These are phyloP conservation scores for Somion occarium DNA, from an alignment of 1,284 basidiomycete species.

Conservation along the genomic window DNA sequence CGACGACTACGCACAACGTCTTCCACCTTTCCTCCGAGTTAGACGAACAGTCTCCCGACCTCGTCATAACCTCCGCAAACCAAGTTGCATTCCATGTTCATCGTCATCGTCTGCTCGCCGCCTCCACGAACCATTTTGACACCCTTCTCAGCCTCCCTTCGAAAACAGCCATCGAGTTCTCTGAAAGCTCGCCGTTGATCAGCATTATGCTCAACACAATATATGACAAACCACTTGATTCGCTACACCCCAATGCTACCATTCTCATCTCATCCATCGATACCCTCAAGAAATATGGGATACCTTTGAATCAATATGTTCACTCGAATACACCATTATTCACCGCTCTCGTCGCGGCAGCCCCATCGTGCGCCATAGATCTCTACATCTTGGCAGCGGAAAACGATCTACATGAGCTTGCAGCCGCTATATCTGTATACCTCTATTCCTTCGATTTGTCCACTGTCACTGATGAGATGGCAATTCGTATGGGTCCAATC, in stretches of 20 bases:
- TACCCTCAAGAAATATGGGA: slow-evolving; percentile 46
- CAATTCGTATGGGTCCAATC: slow-evolving; percentile 19
- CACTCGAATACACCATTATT: background rate
- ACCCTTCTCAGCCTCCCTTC: slow-evolving; percentile 36
- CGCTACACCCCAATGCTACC: slow-evolving; percentile 53
- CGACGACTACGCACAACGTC: slow-evolving; percentile 4
- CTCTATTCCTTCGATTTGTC: slow-evolving; percentile 19
- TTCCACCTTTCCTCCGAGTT: slow-evolving; percentile 23
- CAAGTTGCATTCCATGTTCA: slow-evolving; percentile 47
- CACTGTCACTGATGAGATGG: slow-evolving; percentile 18
- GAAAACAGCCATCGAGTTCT: slow-evolving; percentile 31
- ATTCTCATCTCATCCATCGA: slow-evolving; percentile 43
- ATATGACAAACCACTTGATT: slow-evolving; percentile 56
- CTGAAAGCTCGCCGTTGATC: slow-evolving; percentile 42
- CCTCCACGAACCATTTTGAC: slow-evolving; percentile 53
- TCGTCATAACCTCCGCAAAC: slow-evolving; percentile 12
- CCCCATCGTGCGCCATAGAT: slow-evolving; percentile 14
- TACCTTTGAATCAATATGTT: slow-evolving; percentile 22
- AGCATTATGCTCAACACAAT: slow-evolving; percentile 59
- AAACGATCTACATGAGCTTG: slow-evolving; percentile 20
- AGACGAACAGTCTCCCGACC: slow-evolving; percentile 10
- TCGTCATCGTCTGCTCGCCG: slow-evolving; percentile 39
- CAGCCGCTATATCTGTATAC: slow-evolving; percentile 19
- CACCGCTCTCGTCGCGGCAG: slow-evolving; percentile 10
- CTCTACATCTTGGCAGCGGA: slow-evolving; percentile 15